A percentile compares a stretch with the other conserved stretches of the same genome.
Conservation (phyloP, 2,329 filamentous ascomycete species). For the Cadophora malorum region DNA sequence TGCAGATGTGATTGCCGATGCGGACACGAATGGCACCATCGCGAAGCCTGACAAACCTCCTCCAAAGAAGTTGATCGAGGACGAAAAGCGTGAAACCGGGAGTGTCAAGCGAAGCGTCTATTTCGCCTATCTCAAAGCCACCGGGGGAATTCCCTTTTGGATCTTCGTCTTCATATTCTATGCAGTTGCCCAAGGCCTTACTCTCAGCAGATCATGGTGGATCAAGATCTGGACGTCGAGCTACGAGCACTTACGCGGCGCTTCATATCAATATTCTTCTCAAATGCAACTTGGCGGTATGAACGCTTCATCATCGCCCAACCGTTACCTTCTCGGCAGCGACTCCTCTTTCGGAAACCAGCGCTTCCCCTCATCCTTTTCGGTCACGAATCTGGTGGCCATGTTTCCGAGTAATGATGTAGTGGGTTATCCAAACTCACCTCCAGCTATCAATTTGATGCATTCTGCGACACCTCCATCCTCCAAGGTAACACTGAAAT, state of each 20-base stretch:
- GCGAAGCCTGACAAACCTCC: slow-evolving; percentile 18
- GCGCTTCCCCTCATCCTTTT: slow-evolving; percentile 9
- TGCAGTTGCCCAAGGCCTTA: slow-evolving; percentile 43
- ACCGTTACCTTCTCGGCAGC: background rate
- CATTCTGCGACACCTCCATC: background rate
- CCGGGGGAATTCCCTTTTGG: slow-evolving; percentile 69
- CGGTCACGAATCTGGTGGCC: background rate
- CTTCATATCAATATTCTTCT: slow-evolving; percentile 3
- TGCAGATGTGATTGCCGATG: background rate
- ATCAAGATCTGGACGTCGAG: slow-evolving; percentile 64
- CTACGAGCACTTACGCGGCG: slow-evolving; percentile 43
- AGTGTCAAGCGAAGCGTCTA: slow-evolving; percentile 72
- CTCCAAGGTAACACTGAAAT: background rate
- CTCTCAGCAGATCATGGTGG: slow-evolving; percentile 62
- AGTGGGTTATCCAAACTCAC: slow-evolving; percentile 8
- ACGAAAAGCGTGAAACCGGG: slow-evolving; percentile 72
- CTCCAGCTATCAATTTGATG: background rate
- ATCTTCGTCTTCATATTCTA: slow-evolving; percentile 59
- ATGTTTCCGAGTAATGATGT: background rate
- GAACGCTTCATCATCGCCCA: slow-evolving; percentile 2
- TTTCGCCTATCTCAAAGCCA: slow-evolving; percentile 66
- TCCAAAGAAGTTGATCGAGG: slow-evolving; percentile 57
- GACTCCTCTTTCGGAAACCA: background rate
- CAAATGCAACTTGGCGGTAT: slow-evolving; percentile 18
- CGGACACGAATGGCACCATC: slow-evolving; percentile 4